Conservation (phyloP, 2,329 filamentous ascomycete genomes). For the Graphilbum ipis-grandicollis region DNA sequence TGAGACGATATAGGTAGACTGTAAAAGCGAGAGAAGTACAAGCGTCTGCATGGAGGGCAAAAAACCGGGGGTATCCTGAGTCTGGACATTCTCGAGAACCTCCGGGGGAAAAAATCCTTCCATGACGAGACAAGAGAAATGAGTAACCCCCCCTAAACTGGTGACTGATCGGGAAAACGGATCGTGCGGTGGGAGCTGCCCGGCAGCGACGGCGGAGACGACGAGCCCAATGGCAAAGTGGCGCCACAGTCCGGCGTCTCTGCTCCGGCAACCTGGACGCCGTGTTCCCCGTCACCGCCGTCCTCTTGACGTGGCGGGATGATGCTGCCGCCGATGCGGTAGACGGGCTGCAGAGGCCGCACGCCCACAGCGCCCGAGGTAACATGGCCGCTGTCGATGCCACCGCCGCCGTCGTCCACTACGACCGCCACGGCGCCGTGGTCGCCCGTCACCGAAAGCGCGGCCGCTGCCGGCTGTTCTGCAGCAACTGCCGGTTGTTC, state of each 20-base stretch:
- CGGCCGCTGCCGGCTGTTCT: background rate
- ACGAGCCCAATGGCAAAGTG: background rate
- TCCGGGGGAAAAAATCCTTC: no score
- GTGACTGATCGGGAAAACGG: conserved; percentile 21
- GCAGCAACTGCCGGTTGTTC: background rate
- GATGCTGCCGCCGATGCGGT: conserved; percentile 22
- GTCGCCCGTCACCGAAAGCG: no score
- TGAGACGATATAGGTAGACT: no score
- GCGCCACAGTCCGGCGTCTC: no score
- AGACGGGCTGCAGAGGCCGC: conserved; percentile 13
- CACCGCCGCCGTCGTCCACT: conserved; percentile 1
- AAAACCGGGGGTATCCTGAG: no score
- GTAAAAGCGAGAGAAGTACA: no score
- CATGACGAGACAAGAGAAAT: no score
- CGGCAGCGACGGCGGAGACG: conserved; percentile 3
- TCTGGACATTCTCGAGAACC: no score
- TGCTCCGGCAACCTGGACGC: background rate
- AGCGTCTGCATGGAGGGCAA: no score
- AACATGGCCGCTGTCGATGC: conserved; percentile 3
- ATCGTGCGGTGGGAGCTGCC: conserved; percentile 17
- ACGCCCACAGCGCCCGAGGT: no score
- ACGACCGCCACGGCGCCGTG: background rate
- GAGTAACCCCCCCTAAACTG: no score
- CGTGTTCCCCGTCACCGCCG: background rate
- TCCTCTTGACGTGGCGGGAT: conserved; percentile 11